Conservation (phyloP, 2,329 filamentous ascomycete genomes). For the Ophiostoma perfectum region DNA sequence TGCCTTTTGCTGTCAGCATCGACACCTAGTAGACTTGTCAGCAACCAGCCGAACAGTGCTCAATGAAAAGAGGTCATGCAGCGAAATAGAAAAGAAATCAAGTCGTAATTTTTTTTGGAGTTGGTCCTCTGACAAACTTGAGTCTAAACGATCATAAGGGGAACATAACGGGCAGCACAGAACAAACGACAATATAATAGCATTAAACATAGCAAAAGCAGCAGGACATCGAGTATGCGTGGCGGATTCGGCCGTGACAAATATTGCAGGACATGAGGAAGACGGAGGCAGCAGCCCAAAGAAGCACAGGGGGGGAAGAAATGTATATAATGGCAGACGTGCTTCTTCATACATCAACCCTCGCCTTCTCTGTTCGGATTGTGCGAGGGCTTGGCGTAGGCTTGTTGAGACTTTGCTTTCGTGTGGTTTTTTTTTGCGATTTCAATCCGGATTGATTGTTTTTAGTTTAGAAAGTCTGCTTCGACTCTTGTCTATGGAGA, state of each 20-base stretch:
- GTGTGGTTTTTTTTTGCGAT: background rate
- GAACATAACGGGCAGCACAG: background rate
- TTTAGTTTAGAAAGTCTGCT: background rate
- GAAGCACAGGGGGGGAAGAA: background rate
- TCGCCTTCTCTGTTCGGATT: too few species aligned
- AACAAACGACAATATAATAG: background rate
- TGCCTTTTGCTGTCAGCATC: too few species aligned
- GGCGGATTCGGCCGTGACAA: background rate
- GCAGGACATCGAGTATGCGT: background rate
- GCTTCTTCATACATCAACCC: too few species aligned
- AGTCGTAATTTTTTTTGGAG: background rate
- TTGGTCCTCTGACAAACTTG: background rate
- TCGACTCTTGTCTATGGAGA: constrained; percentile 49
- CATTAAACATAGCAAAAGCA: background rate
- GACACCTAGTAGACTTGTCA: background rate
- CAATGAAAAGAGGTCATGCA: background rate
- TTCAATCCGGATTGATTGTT: constrained; percentile 4
- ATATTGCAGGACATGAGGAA: background rate
- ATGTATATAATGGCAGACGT: background rate
- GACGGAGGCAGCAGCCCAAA: background rate
- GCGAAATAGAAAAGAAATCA: background rate
- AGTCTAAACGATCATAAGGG: background rate
- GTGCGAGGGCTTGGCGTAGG: too few species aligned
- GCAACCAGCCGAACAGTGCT: too few species aligned
- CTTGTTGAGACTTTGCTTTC: background rate